These are phyloP conservation scores for Phytophthora citrophthora DNA, from an alignment of 352 stramenopile genomes.

Conservation along the genomic window DNA sequence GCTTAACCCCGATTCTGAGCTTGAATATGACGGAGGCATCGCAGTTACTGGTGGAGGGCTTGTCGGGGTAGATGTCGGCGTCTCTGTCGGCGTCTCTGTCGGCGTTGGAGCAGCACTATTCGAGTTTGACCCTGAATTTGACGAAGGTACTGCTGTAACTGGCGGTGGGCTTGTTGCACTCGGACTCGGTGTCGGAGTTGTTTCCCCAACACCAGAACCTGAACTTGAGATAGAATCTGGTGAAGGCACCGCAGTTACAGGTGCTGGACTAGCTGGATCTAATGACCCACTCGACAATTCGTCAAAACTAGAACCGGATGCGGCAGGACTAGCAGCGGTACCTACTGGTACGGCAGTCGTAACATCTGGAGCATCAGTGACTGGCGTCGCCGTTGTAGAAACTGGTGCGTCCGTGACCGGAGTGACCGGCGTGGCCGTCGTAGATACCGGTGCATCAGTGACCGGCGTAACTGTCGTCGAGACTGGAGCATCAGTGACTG, in stretches of 20 bases:
- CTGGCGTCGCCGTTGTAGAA: conserved; percentile 1
- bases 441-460: not conserved
- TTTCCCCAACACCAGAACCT: conserved; percentile 4
- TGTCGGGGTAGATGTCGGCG: conserved; percentile 10
- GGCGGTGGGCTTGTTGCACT: conserved; percentile 28
- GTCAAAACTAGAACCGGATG: conserved; percentile 6
- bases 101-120: conserved; percentile 5
- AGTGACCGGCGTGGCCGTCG: not conserved
- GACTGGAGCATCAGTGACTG: not conserved
- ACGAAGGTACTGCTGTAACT: conserved; percentile 25
- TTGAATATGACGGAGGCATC: conserved; percentile 7
- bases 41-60: conserved; percentile 22
- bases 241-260: conserved; percentile 16
- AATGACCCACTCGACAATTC: conserved; percentile 13
- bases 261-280: conserved; percentile 13
- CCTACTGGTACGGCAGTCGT: conserved; percentile 1
- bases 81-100: conserved; percentile 13
- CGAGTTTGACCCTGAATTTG: conserved; percentile 6
- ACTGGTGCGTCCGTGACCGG: not conserved
- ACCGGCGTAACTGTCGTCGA: not conserved
- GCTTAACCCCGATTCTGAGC: conserved; percentile 12
- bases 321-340: conserved; percentile 1
- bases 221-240: conserved; percentile 12
- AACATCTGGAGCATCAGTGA: not conserved
- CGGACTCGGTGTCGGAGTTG: conserved; percentile 12